Evolutionary conservation across 1,139 yeast genomes (phyloP).

Genomic region (Magnusiomyces sp.): DNA sequence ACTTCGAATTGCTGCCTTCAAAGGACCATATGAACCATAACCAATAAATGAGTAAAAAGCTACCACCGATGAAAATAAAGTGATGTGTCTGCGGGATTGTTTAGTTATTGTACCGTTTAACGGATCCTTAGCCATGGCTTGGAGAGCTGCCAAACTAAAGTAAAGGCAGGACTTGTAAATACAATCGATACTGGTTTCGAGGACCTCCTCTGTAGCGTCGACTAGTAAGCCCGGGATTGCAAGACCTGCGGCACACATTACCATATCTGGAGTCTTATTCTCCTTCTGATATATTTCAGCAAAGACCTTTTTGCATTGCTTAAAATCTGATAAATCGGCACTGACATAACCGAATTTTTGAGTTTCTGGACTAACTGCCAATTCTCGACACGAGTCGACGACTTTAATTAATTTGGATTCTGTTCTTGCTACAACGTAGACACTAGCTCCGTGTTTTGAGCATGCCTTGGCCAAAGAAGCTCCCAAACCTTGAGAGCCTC

Average conservation of each 20-base stretch:
- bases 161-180: slow-evolving; percentile 71
- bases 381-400: slow-evolving; percentile 37
- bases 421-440: slow-evolving; percentile 70
- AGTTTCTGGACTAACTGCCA: slow-evolving; percentile 18
- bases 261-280: slow-evolving; percentile 49
- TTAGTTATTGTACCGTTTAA: slow-evolving; percentile 7
- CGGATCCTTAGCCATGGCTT: slow-evolving; percentile 34
- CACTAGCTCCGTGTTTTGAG: slow-evolving; percentile 50
- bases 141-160: slow-evolving; percentile 51
- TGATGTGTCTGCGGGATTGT: slow-evolving; percentile 43
- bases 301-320: neutral
- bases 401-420: slow-evolving; percentile 45
- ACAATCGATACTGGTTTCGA: slow-evolving; percentile 51
- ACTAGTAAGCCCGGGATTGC: slow-evolving; percentile 71
- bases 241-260: slow-evolving; percentile 83
- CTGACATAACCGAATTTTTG: slow-evolving; percentile 42
- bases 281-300: neutral
- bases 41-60: slow-evolving; percentile 88
- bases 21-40: slow-evolving; percentile 82
- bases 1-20: slow-evolving; percentile 73
- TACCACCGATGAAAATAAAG: slow-evolving; percentile 72
- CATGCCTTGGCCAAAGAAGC: slow-evolving; percentile 61
- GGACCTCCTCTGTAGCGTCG: slow-evolving; percentile 52
- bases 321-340: slow-evolving; percentile 55
- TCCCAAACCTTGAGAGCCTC: slow-evolving; percentile 95